Base-by-base conservation (phyloP, 1,284 basidiomycete genomes). In the Phlebopus sp. region DNA sequence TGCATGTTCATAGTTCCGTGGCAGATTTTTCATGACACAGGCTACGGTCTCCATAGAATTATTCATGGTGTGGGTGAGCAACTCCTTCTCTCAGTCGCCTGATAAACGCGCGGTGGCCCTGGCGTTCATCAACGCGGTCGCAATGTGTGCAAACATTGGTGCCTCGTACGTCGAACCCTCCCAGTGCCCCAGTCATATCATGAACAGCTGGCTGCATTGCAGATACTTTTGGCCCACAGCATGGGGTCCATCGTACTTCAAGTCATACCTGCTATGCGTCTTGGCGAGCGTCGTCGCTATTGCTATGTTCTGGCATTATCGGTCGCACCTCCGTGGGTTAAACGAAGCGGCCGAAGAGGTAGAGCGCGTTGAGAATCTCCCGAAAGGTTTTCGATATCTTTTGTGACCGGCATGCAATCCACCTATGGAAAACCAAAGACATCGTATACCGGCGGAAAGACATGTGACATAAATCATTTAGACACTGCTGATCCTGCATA, bases 41-140 rank as follows among this genome's bases (percentile, higher is more conserved):
- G 67, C 59, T 7, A 69, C 68, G 44, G 60, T 60, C 82, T 86
- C 80, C 79, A 84, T 83, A 64, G 79, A 87, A 47, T 74, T 75
- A 44, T 81, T 84, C 56, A 72, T 80, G 42, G 76, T 84, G 0
- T 90, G 86, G 86, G 71, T 81, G 34, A 82, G 78, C 56, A 81
- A 81, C 54, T 78, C 81, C 3, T 75, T 90, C 44, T 73, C 83
- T 21, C 74, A 79, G 27, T 69, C 69, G 17, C 63, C 72, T 10
- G 62, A 65, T 30, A 74, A 70, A 52, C 66, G 73, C 25, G 69
- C 68, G 14, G 67, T 71, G 8, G 69, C 65, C 2, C 55, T 75
- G 19, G 72, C 68, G 1, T 48, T 72, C 19, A 69, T 67, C 40
- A 69, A 68, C 47, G 34, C 41, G 2, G 29, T 48, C 25, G 25